Percentiles rank a stretch among this genome's conserved stretches.
Conservation (phyloP, 352 stramenopile genomes). For the Phytophthora pinifolia region DNA sequence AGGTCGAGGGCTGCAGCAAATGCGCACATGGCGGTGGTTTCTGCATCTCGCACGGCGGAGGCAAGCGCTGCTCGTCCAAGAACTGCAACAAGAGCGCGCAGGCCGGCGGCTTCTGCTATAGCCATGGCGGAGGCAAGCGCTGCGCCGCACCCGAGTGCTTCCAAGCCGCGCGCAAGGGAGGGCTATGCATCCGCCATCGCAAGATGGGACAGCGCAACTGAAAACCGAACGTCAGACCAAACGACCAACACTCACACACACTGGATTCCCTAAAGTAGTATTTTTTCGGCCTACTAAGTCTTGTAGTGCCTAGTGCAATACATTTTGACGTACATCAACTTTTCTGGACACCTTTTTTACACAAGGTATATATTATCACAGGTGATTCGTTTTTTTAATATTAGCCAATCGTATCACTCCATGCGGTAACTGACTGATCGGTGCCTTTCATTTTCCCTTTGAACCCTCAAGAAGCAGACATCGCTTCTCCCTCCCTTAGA, state of each 20-base stretch:
- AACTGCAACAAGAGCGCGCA: constrained; percentile 72
- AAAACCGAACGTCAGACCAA: constrained; percentile 13
- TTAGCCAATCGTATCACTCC: constrained; percentile 3
- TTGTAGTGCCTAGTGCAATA: neutral
- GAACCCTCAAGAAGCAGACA: neutral
- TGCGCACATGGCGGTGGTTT: constrained; percentile 76
- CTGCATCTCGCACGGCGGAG: constrained; percentile 71
- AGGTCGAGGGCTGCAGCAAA: constrained; percentile 63
- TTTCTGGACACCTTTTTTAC: neutral
- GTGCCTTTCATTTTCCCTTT: constrained; percentile 19
- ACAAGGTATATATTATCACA: neutral
- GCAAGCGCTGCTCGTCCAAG: constrained; percentile 63
- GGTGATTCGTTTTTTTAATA: constrained; percentile 2
- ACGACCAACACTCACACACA: constrained; percentile 34
- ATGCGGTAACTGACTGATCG: neutral
- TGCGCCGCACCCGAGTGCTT: constrained; percentile 72
- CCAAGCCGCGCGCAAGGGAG: constrained; percentile 72
- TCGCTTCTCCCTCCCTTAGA: neutral
- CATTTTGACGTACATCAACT: neutral
- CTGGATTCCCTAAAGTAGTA: neutral
- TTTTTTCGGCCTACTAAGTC: neutral
- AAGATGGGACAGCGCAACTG: constrained; percentile 26
- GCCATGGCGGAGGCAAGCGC: constrained; percentile 75
- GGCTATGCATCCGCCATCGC: constrained; percentile 80
- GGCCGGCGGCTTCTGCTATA: constrained; percentile 78